Conservation (phyloP, 331 rosid genomes). For the Malus hybrid region DNA sequence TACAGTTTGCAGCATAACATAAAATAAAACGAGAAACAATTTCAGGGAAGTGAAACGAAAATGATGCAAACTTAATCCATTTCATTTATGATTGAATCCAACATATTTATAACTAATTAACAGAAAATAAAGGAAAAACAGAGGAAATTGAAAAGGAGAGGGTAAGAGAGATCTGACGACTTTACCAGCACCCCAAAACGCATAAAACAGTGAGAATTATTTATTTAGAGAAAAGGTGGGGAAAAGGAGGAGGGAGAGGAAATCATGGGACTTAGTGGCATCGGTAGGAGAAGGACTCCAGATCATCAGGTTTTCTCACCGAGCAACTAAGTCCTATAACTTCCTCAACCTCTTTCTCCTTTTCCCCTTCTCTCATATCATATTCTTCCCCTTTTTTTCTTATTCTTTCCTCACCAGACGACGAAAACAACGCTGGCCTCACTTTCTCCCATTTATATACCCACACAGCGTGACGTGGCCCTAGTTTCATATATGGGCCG, state of each 20-base stretch:
- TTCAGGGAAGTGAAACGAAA: neutral
- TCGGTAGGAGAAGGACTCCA: slow-evolving; percentile 3
- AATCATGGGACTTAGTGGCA: slow-evolving; percentile 17
- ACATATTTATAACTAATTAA: no score
- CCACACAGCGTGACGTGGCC: neutral
- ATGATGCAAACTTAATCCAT: no score
- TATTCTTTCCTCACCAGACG: neutral
- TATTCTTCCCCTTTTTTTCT: no score
- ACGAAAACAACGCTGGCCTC: fast-evolving
- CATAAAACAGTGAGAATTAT: neutral
- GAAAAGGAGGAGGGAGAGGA: neutral
- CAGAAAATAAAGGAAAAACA: neutral
- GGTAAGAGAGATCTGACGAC: neutral
- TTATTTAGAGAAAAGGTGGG: neutral
- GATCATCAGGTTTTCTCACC: neutral
- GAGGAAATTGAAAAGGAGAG: neutral
- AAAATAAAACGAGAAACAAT: neutral
- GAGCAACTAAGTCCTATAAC: neutral
- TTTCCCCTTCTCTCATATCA: slow-evolving; percentile 3
- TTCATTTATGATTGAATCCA: neutral
- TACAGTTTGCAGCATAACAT: neutral
- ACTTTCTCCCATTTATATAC: neutral
- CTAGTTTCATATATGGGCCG: neutral
- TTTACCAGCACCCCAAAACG: neutral
- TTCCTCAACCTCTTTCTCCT: neutral